Evolutionary conservation across 2,329 filamentous ascomycete genomes (phyloP).

Genomic region (Camillea tinctor): DNA sequence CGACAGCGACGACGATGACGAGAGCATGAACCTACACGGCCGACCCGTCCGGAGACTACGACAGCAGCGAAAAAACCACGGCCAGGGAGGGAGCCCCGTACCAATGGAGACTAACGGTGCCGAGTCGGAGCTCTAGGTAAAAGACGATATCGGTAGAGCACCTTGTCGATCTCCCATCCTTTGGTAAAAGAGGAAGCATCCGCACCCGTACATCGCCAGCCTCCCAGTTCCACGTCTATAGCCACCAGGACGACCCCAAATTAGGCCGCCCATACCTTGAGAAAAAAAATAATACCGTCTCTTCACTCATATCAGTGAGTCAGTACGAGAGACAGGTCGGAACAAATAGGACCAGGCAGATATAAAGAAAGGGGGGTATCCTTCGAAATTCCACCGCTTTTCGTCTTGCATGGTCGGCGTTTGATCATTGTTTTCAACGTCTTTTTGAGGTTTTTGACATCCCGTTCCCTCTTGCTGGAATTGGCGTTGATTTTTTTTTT

Average conservation of each 20-base stretch:
- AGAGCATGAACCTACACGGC: slow-evolving; percentile 46
- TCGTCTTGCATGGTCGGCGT: slow-evolving; percentile 23
- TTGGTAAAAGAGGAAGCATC: background rate
- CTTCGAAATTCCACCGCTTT: slow-evolving; percentile 4
- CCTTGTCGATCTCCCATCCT: background rate
- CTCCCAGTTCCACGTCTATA: background rate
- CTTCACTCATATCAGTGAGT: background rate
- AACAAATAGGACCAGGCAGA: slow-evolving; percentile 11
- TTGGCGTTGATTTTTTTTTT: background rate
- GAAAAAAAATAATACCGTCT: background rate
- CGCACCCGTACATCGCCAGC: background rate
- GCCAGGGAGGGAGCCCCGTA: slow-evolving; percentile 58
- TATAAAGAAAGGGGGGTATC: slow-evolving; percentile 7
- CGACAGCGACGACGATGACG: slow-evolving; percentile 57
- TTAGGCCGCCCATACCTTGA: background rate
- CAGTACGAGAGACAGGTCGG: background rate
- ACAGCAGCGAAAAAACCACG: slow-evolving; percentile 37
- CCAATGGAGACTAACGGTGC: slow-evolving; percentile 54
- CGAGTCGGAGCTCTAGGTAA: slow-evolving; percentile 51
- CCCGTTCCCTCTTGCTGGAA: background rate
- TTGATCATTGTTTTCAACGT: slow-evolving; percentile 4
- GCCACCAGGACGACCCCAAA: background rate
- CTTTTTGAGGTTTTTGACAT: background rate
- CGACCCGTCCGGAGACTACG: slow-evolving; percentile 43
- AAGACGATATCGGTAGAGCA: background rate